Evolutionary conservation across 495 filamentous ascomycete genomes (phyloP).

Genomic region (Penicillium verhagenii): DNA sequence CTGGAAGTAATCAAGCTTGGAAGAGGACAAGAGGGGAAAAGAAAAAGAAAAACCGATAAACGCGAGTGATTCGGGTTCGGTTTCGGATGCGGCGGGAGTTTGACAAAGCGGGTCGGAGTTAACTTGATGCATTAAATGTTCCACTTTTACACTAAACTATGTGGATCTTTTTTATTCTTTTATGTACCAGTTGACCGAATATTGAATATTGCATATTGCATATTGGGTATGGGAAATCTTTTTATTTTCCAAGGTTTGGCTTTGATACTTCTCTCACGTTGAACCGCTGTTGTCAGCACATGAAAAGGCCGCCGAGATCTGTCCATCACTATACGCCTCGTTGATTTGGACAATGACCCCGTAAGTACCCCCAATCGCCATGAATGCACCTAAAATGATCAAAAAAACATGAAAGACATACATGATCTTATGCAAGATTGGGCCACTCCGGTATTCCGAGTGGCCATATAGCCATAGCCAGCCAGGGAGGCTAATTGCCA

Average conservation of each 20-base stretch:
- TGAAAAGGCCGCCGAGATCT: slow-evolving; percentile 38
- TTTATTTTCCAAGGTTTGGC: neutral
- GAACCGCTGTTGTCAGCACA: slow-evolving; percentile 42
- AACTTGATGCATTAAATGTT: neutral
- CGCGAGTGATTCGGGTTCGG: too few species aligned
- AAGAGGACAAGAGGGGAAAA: neutral
- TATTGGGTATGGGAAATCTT: too few species aligned
- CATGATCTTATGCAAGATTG: slow-evolving; percentile 6
- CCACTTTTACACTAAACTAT: neutral
- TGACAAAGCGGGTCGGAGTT: neutral
- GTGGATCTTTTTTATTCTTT: neutral
- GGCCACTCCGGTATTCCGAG: slow-evolving; percentile 32
- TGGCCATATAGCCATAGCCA: slow-evolving; percentile 50
- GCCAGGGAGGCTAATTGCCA: slow-evolving; percentile 42
- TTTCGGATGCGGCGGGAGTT: neutral
- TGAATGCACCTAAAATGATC: slow-evolving; percentile 36
- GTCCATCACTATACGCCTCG: slow-evolving; percentile 35
- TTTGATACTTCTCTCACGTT: neutral
- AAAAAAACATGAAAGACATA: slow-evolving; percentile 30
- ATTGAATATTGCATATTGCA: too few species aligned
- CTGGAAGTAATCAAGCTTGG: neutral
- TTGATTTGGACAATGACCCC: slow-evolving; percentile 39
- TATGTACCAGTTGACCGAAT: too few species aligned
- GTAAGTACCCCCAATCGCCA: slow-evolving; percentile 42
- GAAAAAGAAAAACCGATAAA: neutral